Evolutionary conservation across 805 yeast genomes (phyloP).

Genomic region (Hanseniaspora pseudoguilliermondii): DNA sequence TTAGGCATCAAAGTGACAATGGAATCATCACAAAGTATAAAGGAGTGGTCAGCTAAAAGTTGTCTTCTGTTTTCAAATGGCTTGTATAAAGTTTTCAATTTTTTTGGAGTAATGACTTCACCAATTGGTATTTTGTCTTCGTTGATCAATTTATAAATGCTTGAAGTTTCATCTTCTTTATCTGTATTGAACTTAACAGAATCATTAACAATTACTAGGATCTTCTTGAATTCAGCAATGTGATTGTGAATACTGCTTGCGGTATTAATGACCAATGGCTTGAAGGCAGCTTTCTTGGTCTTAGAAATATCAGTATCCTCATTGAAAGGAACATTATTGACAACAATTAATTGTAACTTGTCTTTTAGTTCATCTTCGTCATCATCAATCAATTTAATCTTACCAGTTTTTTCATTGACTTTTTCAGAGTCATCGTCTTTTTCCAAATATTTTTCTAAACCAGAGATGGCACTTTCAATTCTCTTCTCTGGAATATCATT

Average conservation of each 20-base stretch:
- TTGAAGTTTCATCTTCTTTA: constrained; percentile 51
- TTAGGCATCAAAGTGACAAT: constrained; percentile 70
- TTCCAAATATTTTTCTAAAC: constrained; percentile 47
- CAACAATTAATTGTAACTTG: constrained; percentile 46
- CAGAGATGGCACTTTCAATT: constrained; percentile 44
- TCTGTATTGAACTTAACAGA: constrained; percentile 37
- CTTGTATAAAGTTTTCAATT: constrained; percentile 73
- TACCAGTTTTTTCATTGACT: constrained; percentile 25
- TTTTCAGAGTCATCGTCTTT: constrained; percentile 25
- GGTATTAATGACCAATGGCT: constrained; percentile 39
- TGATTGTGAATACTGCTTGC: constrained; percentile 23
- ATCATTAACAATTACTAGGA: constrained; percentile 31
- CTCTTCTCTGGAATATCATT: constrained; percentile 22
- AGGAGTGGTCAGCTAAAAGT: constrained; percentile 51
- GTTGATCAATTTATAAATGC: constrained; percentile 25
- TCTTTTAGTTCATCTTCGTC: constrained; percentile 37
- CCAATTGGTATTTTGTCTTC: constrained; percentile 24
- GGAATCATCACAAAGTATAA: constrained; percentile 76
- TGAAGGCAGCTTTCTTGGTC: constrained; percentile 38
- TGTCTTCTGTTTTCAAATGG: constrained; percentile 80
- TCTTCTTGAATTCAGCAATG: constrained; percentile 29
- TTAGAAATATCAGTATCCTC: constrained; percentile 16
- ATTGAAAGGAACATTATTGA: constrained; percentile 52
- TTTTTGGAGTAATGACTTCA: constrained; percentile 55
- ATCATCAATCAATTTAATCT: constrained; percentile 42